Conservation (phyloP, 257 asterid species). For the Hygrophila difformis region DNA sequence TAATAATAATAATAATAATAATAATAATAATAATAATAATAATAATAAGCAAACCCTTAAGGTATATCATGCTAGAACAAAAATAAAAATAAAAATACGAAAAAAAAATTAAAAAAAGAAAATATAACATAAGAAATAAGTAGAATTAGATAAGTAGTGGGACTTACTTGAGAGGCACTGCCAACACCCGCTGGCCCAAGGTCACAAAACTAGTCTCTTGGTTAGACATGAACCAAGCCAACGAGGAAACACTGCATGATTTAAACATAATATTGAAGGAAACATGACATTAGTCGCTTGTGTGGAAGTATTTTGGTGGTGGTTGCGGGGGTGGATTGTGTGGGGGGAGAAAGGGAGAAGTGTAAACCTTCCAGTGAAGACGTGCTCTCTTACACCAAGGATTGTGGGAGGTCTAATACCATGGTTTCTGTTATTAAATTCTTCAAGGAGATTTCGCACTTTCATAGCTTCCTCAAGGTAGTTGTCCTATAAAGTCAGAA, state of each 20-base stretch:
- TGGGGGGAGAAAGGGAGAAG: too few species aligned
- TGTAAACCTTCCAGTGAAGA: constrained; percentile 99
- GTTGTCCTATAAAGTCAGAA: constrained; percentile 57
- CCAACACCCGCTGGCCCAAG: constrained; percentile 96
- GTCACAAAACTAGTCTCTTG: constrained; percentile 99
- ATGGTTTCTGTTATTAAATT: constrained; percentile 76
- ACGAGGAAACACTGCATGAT: constrained; percentile 87
- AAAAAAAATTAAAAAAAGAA: too few species aligned
- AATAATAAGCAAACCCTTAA: background rate
- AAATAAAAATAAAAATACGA: too few species aligned
- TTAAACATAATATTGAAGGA: constrained; percentile 10
- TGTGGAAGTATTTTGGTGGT: too few species aligned
- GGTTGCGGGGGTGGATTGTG: background rate
- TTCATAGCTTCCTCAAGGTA: constrained; percentile 99
- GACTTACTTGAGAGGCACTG: constrained; percentile 89
- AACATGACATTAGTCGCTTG: background rate
- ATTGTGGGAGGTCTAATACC: constrained; percentile 96
- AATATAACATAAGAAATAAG: background rate
- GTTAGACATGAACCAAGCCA: constrained; percentile 99
- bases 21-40: constrained; percentile 10
- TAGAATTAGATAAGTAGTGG: background rate
- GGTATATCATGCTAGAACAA: too few species aligned
- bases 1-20: background rate
- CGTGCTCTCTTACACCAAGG: constrained; percentile 97
- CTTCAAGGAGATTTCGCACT: constrained; percentile 93